Conservation (phyloP, 768 basidiomycete genomes). For the Tulasnella sp. region DNA sequence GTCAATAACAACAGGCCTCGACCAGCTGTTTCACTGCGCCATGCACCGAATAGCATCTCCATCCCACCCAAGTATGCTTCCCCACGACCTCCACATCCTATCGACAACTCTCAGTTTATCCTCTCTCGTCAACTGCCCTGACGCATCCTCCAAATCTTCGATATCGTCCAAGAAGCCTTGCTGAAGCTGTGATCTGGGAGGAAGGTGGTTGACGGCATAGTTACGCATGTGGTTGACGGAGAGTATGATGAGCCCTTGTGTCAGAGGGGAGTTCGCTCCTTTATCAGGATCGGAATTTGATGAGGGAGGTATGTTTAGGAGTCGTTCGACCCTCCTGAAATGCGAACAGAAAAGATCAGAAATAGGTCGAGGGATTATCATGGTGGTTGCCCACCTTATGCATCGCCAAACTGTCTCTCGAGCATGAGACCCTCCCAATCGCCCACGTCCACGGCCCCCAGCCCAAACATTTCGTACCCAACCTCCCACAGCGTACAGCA, state of each 20-base stretch:
- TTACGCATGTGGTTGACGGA: slow-evolving; percentile 53
- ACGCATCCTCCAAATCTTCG: slow-evolving; percentile 62
- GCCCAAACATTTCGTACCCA: slow-evolving; percentile 41
- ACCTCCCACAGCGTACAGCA: slow-evolving; percentile 57
- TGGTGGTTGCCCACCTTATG: slow-evolving; percentile 22
- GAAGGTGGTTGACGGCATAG: slow-evolving; percentile 48
- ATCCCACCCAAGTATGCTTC: slow-evolving; percentile 50
- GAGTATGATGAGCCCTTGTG: slow-evolving; percentile 61
- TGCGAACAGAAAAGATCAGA: no score
- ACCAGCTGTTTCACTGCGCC: neutral
- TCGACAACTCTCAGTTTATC: slow-evolving; percentile 71
- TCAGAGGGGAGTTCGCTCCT: no score
- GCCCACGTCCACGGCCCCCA: slow-evolving; percentile 37
- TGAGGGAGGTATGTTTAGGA: slow-evolving; percentile 30
- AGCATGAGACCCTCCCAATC: slow-evolving; percentile 47
- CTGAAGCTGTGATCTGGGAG: slow-evolving; percentile 46
- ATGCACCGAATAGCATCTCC: neutral
- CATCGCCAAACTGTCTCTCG: neutral
- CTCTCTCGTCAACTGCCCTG: slow-evolving; percentile 37
- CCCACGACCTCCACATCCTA: slow-evolving; percentile 86
- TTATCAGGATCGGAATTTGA: no score
- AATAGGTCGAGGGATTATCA: no score
- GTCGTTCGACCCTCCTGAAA: slow-evolving; percentile 52
- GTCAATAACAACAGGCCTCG: no score
- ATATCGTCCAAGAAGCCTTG: slow-evolving; percentile 81